These are phyloP conservation scores for Delonix regia DNA, from an alignment of 306 rosid species.

Conservation along the genomic window DNA sequence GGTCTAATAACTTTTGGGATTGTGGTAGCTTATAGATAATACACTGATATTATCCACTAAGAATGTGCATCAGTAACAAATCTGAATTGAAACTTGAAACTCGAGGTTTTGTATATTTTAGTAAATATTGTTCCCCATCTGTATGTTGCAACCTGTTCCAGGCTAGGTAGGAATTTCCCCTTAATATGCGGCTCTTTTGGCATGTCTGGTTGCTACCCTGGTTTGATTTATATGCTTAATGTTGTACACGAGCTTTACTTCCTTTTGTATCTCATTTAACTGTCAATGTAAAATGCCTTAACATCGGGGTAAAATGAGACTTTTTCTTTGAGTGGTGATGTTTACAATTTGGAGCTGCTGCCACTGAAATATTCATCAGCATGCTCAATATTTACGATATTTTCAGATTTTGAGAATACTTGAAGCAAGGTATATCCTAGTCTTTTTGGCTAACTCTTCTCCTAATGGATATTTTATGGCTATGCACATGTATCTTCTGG, in stretches of 20 bases:
- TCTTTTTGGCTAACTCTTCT: not conserved
- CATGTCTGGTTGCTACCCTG: slow-evolving; percentile 13
- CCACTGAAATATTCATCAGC: slow-evolving; percentile 18
- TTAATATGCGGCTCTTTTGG: not conserved
- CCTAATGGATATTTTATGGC: slow-evolving; percentile 16
- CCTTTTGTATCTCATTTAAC: slow-evolving; percentile 7
- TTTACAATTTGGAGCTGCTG: not conserved
- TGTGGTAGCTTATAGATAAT: not conserved
- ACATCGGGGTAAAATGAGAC: not conserved
- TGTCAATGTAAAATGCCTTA: not conserved
- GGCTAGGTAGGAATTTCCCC: not conserved
- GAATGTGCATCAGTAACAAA: not conserved
- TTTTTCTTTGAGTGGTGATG: not conserved
- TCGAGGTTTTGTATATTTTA: not conserved
- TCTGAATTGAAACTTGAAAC: slow-evolving; percentile 12
- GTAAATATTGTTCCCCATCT: slow-evolving; percentile 3
- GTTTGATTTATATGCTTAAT: slow-evolving; percentile 1
- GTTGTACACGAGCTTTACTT: not conserved
- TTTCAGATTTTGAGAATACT: slow-evolving; percentile 3
- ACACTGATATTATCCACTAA: not conserved
- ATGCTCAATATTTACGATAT: not conserved
- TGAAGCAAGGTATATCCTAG: not conserved
- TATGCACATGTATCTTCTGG: slow-evolving; percentile 4
- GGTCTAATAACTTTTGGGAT: not conserved
- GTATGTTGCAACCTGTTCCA: not conserved